A percentile compares a stretch with the other conserved stretches of the same genome.
These are phyloP conservation scores for Boletus vermiculosoides DNA, from an alignment of 768 basidiomycete species.

Conservation along the genomic window DNA sequence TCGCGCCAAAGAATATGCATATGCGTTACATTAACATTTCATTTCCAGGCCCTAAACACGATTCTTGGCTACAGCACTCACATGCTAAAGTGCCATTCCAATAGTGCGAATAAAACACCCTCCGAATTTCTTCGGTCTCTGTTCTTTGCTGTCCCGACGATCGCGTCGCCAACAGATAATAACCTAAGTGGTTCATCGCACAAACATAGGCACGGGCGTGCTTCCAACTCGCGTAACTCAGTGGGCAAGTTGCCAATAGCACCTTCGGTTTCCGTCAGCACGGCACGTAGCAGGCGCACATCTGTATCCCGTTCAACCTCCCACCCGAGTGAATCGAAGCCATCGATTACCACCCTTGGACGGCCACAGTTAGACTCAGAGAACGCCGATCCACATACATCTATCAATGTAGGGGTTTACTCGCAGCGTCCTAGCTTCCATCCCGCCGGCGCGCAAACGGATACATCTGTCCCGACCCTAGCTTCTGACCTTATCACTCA, in stretches of 20 bases:
- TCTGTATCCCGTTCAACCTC: constrained; percentile 26
- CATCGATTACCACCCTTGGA: constrained; percentile 14
- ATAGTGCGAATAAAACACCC: constrained; percentile 15
- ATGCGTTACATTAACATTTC: constrained; percentile 7
- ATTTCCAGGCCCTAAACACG: constrained; percentile 51
- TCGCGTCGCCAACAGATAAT: constrained; percentile 16
- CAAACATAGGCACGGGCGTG: constrained; percentile 21
- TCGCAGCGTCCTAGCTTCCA: constrained; percentile 12
- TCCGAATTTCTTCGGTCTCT: constrained; percentile 37
- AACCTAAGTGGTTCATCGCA: constrained; percentile 3
- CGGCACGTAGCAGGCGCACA: constrained; percentile 27
- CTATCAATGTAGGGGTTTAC: not conserved
- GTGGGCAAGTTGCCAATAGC: constrained; percentile 16
- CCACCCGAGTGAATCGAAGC: constrained; percentile 17
- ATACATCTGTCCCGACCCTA: constrained; percentile 15
- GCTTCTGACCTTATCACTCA: constrained; percentile 10
- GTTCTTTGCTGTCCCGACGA: constrained; percentile 33
- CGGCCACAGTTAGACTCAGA: constrained; percentile 17
- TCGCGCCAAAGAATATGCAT: not conserved
- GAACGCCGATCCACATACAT: constrained; percentile 6
- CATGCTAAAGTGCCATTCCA: constrained; percentile 49
- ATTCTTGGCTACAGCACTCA: constrained; percentile 61
- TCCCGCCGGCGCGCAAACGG: constrained; percentile 12
- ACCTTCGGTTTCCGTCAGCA: constrained; percentile 17
- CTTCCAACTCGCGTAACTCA: constrained; percentile 22